Conservation (phyloP, 2,329 filamentous ascomycete genomes). For the Monosporascus sp. region DNA sequence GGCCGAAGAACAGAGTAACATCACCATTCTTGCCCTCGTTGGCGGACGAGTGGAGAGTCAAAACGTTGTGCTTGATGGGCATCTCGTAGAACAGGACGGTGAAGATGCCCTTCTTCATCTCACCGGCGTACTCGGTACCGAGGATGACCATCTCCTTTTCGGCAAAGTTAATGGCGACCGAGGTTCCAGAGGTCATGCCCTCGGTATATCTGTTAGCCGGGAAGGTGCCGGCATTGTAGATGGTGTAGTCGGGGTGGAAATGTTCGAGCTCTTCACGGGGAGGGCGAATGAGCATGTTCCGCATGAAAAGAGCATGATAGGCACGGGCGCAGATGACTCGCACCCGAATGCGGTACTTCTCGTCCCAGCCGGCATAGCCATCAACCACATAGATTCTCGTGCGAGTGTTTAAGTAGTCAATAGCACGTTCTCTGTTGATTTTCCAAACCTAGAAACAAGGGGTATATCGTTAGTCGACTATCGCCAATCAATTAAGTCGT, state of each 20-base stretch:
- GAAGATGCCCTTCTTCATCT: constrained; percentile 98
- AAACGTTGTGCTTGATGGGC: constrained; percentile 98
- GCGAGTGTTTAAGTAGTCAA: constrained; percentile 98
- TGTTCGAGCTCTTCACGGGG: constrained; percentile 85
- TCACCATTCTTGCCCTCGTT: constrained; percentile 94
- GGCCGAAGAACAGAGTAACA: constrained; percentile 98
- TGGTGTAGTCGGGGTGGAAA: constrained; percentile 99
- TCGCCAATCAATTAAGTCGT: background rate
- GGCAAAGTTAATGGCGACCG: constrained; percentile 96
- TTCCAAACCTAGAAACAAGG: constrained; percentile 74
- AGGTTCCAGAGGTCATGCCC: constrained; percentile 98
- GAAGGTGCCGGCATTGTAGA: constrained; percentile 99
- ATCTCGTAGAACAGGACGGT: constrained; percentile 99
- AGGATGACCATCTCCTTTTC: constrained; percentile 99
- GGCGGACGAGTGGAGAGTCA: constrained; percentile 96
- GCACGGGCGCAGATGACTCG: constrained; percentile 97
- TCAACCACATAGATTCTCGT: constrained; percentile 99
- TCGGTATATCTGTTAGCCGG: constrained; percentile 96
- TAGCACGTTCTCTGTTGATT: constrained; percentile 97
- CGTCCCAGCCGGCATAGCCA: constrained; percentile 96
- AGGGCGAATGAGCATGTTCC: constrained; percentile 99
- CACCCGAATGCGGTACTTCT: constrained; percentile 95
- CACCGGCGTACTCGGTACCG: constrained; percentile 95
- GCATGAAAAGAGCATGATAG: constrained; percentile 99
- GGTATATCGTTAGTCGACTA: constrained; percentile 1